Evolutionary conservation across 1,284 basidiomycete species (phyloP).

Genomic region (Apiotrichum siamense): DNA sequence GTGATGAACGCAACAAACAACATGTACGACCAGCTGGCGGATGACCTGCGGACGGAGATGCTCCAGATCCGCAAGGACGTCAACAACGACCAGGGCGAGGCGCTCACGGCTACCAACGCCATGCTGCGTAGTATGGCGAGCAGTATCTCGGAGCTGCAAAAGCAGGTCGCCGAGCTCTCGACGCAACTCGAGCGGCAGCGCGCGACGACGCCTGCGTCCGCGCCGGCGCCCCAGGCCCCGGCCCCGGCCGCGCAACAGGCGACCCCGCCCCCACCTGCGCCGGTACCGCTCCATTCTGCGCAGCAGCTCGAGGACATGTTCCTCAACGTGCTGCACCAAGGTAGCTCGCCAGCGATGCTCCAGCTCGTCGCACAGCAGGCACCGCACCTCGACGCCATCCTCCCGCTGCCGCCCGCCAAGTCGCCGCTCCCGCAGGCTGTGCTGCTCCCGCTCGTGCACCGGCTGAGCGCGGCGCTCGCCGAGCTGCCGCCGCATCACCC

Average conservation of each 20-base stretch:
- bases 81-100: slow-evolving; percentile 16
- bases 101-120: slow-evolving; percentile 12
- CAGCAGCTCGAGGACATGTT: slow-evolving; percentile 31
- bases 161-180: slow-evolving; percentile 24
- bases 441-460: slow-evolving; percentile 34
- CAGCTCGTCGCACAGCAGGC: slow-evolving; percentile 23
- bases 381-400: slow-evolving; percentile 15
- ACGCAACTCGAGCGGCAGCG: slow-evolving; percentile 16
- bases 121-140: slow-evolving; percentile 19
- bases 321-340: slow-evolving; percentile 21
- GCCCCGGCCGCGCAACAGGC: not conserved
- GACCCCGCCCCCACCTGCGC: not conserved
- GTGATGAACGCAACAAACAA: slow-evolving; percentile 16
- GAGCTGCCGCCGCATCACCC: slow-evolving; percentile 25
- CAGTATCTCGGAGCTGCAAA: slow-evolving; percentile 24
- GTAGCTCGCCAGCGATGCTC: slow-evolving; percentile 18
- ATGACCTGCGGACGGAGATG: slow-evolving; percentile 38
- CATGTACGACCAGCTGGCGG: slow-evolving; percentile 27
- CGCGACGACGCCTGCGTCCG: not conserved
- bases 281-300: not conserved
- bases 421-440: slow-evolving; percentile 34
- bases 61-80: slow-evolving; percentile 30
- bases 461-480: slow-evolving; percentile 25
- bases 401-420: slow-evolving; percentile 10
- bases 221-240: slow-evolving; percentile 3